These are phyloP conservation scores for Ceraceosorus bombacis DNA, from an alignment of 1,284 basidiomycete genomes.

Conservation along the genomic window DNA sequence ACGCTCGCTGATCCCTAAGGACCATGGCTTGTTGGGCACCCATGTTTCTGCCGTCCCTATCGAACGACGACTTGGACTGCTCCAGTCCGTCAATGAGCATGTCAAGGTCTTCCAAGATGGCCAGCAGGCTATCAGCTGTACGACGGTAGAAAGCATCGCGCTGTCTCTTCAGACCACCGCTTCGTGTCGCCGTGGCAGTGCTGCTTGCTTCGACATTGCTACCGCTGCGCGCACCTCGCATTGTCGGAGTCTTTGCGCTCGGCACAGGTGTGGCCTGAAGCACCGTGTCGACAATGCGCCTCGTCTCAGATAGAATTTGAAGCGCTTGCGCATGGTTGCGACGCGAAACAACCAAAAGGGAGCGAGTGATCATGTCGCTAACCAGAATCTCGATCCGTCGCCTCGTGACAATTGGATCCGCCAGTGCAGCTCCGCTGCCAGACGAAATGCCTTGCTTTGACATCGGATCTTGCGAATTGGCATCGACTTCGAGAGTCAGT, in stretches of 20 bases:
- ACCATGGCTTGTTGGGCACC: slow-evolving; percentile 44
- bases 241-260: not conserved
- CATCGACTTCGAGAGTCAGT: slow-evolving; percentile 38
- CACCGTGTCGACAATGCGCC: slow-evolving; percentile 42
- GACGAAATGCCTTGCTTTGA: slow-evolving; percentile 10
- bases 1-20: slow-evolving; percentile 39
- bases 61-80: slow-evolving; percentile 27
- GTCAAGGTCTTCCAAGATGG: slow-evolving; percentile 40
- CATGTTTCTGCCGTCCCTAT: slow-evolving; percentile 35
- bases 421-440: slow-evolving; percentile 24
- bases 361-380: slow-evolving; percentile 42
- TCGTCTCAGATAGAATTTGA: slow-evolving; percentile 33
- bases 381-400: slow-evolving; percentile 38
- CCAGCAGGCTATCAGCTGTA: slow-evolving; percentile 32
- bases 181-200: slow-evolving; percentile 1
- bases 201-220: not conserved
- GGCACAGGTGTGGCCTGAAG: slow-evolving; percentile 23
- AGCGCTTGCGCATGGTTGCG: slow-evolving; percentile 37
- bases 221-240: not conserved
- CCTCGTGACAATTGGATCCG: slow-evolving; percentile 37
- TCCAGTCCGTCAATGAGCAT: slow-evolving; percentile 34
- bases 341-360: slow-evolving; percentile 35
- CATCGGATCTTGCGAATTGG: slow-evolving; percentile 28
- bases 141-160: slow-evolving; percentile 28
- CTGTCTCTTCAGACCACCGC: slow-evolving; percentile 12